Percentiles rank a stretch among this genome's conserved stretches.
Conservation (phyloP, 768 basidiomycete species). For the Lepiota venenata region DNA sequence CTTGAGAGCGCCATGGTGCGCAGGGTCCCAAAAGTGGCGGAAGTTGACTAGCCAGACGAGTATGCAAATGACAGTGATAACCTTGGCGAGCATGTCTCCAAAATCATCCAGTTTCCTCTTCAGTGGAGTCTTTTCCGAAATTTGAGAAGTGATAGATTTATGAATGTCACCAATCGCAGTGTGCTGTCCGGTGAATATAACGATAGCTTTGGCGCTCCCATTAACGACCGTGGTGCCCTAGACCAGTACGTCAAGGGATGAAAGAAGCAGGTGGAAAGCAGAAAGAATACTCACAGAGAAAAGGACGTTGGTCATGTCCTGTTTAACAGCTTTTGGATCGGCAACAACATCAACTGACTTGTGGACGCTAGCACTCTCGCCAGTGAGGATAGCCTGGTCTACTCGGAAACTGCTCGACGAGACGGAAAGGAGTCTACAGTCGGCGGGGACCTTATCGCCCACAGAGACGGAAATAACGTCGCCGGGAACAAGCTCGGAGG, state of each 20-base stretch:
- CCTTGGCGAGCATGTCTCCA: constrained; percentile 95
- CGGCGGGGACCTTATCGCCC: constrained; percentile 94
- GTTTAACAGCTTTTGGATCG: constrained; percentile 85
- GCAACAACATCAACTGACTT: constrained; percentile 68
- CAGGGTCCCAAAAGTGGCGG: constrained; percentile 93
- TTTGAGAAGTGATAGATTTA: constrained; percentile 91
- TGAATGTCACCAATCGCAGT: constrained; percentile 98
- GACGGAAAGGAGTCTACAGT: constrained; percentile 86
- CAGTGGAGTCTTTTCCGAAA: constrained; percentile 92
- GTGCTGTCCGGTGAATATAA: constrained; percentile 78
- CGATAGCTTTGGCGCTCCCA: constrained; percentile 84
- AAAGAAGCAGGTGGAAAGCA: not conserved
- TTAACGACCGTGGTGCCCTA: constrained; percentile 97
- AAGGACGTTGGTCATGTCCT: constrained; percentile 97
- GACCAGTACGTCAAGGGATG: constrained; percentile 3
- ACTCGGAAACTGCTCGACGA: constrained; percentile 92
- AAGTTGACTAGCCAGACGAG: constrained; percentile 98
- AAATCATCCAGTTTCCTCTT: constrained; percentile 99
- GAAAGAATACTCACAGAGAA: constrained; percentile 68
- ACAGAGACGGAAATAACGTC: constrained; percentile 90
- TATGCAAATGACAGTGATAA: constrained; percentile 95
- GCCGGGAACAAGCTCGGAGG: constrained; percentile 89
- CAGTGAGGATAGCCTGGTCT: constrained; percentile 96
- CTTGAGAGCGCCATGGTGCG: constrained; percentile 86
- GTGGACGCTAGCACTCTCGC: constrained; percentile 87